A percentile compares a stretch with the other conserved stretches of the same genome.
Conservation (phyloP, 2,329 filamentous ascomycete genomes). For the Aspergillus aculeatus region DNA sequence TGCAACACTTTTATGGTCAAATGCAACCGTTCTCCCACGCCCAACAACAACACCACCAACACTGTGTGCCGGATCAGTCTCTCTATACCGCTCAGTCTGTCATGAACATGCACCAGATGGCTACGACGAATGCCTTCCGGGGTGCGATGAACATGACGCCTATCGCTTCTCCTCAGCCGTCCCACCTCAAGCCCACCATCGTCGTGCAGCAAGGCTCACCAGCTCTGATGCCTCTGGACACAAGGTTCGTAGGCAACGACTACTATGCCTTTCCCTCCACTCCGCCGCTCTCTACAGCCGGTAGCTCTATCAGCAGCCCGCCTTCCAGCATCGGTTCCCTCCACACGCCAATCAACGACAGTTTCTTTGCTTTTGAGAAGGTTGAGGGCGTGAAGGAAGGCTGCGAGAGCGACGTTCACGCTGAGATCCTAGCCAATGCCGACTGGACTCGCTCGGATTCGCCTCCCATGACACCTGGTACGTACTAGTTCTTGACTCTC, state of each 20-base stretch:
- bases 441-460: constrained; percentile 78
- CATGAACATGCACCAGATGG: constrained; percentile 47
- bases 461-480: constrained; percentile 88
- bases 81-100: constrained; percentile 42
- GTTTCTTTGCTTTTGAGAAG: constrained; percentile 70
- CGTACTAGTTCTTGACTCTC: constrained; percentile 42
- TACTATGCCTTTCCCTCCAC: constrained; percentile 76
- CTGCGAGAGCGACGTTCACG: constrained; percentile 67
- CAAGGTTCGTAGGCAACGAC: constrained; percentile 65
- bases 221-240: constrained; percentile 65
- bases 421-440: constrained; percentile 69
- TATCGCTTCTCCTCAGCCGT: constrained; percentile 70
- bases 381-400: constrained; percentile 68
- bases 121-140: constrained; percentile 44
- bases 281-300: constrained; percentile 79
- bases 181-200: constrained; percentile 74
- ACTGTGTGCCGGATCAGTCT: constrained; percentile 27
- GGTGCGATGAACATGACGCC: constrained; percentile 57
- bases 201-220: constrained; percentile 59
- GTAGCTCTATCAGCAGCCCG: constrained; percentile 83
- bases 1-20: constrained; percentile 46
- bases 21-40: constrained; percentile 31
- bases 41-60: constrained; percentile 23
- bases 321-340: constrained; percentile 71
- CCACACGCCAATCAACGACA: constrained; percentile 77